Base-by-base conservation (phyloP, 139 green algal species). In the Gonium pectorale region DNA sequence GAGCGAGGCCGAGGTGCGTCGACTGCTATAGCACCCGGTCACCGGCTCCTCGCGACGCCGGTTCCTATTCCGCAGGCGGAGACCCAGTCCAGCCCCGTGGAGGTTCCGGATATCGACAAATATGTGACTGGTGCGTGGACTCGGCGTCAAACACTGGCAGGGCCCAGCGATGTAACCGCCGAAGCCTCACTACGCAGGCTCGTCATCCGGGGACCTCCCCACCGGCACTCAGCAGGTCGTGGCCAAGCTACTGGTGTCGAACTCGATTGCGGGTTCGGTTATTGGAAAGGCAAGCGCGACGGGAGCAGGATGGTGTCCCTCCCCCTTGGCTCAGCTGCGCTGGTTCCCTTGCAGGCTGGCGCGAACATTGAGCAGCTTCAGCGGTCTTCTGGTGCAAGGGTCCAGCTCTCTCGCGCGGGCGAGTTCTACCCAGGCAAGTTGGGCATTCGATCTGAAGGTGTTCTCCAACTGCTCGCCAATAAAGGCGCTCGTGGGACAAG, bases 321-420 rank as follows among this genome's bases (percentile, higher is more conserved):
- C 24, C 43, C 43, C 49, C 49, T 56, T 13, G 13, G 17, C 56
- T 1, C 35, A 29, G 0, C 27, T 8, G 29, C 35, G 22, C 17
- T 27, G 8, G 15, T 37, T 27, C 17, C 3, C 2, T 40, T 56
- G 38, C 75, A 91, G 83, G 69, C 77, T 33, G 88, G 88, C 31
- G 88, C 88, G 9, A 95, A 92, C 70, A 95, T 95, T 62, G 91
- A 93, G 80, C 90, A 95, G 86, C 88, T 95, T 8, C 92, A 95
- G 87, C 89, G 89, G 22, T 93, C 89, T 13, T 92, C 85, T 6
- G 89, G 89, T 27, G 92, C 92, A 3, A 84, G 92, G 3, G 90
- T 95, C 22, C 92, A 95, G 86, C 83, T 95, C 27, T 95, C 92
- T 5, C 80, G 92, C 13, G 74, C 90, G 21, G 92, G 92, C 35